Conservation (phyloP, 768 basidiomycete genomes). For the Coprinellus micaceus region DNA sequence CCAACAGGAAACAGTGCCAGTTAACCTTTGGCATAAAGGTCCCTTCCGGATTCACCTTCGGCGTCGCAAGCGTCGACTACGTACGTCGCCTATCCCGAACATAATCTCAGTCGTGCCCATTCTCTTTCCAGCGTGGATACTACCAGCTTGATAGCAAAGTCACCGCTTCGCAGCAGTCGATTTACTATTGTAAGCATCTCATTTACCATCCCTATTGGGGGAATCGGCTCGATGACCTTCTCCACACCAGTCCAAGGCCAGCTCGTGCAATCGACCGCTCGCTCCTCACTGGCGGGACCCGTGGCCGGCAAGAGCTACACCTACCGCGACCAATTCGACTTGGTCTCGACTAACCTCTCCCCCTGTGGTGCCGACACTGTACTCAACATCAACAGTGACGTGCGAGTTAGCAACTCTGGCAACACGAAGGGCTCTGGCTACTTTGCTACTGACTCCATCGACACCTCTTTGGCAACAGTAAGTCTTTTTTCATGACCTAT, state of each 20-base stretch:
- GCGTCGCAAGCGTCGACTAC: constrained; percentile 16
- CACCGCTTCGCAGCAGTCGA: constrained; percentile 20
- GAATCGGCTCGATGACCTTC: too few species aligned
- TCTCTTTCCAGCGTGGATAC: constrained; percentile 18
- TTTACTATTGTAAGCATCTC: constrained; percentile 24
- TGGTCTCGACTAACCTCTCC: constrained; percentile 19
- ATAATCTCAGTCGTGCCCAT: background rate
- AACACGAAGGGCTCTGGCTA: constrained; percentile 22
- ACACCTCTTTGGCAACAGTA: constrained; percentile 1
- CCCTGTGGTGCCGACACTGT: constrained; percentile 23
- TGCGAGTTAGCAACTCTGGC: constrained; percentile 19
- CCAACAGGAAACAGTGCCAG: constrained; percentile 15
- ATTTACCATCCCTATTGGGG: too few species aligned
- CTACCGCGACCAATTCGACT: constrained; percentile 24
- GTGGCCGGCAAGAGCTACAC: constrained; percentile 21
- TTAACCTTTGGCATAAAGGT: constrained; percentile 12
- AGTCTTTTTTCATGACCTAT: background rate
- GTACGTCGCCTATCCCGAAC: background rate
- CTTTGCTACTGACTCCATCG: constrained; percentile 22
- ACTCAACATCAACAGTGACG: constrained; percentile 22
- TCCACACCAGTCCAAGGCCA: constrained; percentile 23
- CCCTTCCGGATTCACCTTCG: constrained; percentile 18
- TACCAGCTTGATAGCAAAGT: constrained; percentile 23
- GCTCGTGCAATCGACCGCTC: constrained; percentile 22
- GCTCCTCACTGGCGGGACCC: constrained; percentile 19